These are phyloP conservation scores for Aspergillus sp. DNA, from an alignment of 2,329 filamentous ascomycete species.

Conservation along the genomic window DNA sequence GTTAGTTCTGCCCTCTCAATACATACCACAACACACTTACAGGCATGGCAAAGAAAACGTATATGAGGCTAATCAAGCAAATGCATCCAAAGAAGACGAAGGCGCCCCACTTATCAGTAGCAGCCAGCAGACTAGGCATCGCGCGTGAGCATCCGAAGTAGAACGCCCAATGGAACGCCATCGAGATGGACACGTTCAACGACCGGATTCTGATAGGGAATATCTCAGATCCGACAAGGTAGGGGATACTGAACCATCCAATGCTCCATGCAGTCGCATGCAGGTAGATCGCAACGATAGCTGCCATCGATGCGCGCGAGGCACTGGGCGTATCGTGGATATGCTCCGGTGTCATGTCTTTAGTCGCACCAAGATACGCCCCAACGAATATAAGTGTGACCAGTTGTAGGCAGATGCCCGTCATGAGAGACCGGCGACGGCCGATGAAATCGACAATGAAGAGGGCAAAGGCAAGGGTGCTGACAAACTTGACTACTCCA, in stretches of 20 bases:
- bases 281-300: constrained; percentile 45
- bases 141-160: constrained; percentile 31
- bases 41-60: constrained; percentile 21
- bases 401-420: constrained; percentile 38
- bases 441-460: constrained; percentile 48
- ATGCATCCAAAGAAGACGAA: constrained; percentile 21
- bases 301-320: constrained; percentile 34
- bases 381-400: constrained; percentile 43
- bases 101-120: constrained; percentile 20
- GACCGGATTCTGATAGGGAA: constrained; percentile 48
- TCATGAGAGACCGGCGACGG: constrained; percentile 36
- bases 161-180: constrained; percentile 46
- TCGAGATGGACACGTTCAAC: constrained; percentile 41
- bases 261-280: constrained; percentile 47
- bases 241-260: constrained; percentile 41
- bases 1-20: neutral
- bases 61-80: constrained; percentile 17
- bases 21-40: constrained; percentile 1
- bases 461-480: constrained; percentile 41
- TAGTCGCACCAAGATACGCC: constrained; percentile 36
- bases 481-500: constrained; percentile 44
- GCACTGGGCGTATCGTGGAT: constrained; percentile 19
- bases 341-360: constrained; percentile 8
- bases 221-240: constrained; percentile 45
- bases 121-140: constrained; percentile 21